Conservation (phyloP, 306 rosid species). For the Vigna unguiculata region DNA sequence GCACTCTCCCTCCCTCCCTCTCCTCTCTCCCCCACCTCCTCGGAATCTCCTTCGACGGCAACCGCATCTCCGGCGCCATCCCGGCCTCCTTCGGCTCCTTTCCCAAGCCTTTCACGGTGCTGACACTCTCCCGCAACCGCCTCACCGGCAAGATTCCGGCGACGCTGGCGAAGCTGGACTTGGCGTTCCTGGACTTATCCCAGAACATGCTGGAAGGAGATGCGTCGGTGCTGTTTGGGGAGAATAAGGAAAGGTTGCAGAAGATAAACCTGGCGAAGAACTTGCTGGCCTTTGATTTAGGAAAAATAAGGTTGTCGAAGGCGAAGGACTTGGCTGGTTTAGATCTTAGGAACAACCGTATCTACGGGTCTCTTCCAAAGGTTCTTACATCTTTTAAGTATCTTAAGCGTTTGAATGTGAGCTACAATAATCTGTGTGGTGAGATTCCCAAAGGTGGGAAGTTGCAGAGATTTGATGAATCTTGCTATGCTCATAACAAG, state of each 20-base stretch:
- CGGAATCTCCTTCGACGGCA: conserved; percentile 38
- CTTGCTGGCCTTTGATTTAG: conserved; percentile 25
- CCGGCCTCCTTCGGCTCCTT: conserved; percentile 43
- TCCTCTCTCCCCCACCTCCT: conserved; percentile 41
- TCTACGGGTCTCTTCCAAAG: conserved; percentile 37
- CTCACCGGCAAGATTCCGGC: conserved; percentile 47
- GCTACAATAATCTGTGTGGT: conserved; percentile 44
- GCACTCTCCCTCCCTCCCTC: conserved; percentile 20
- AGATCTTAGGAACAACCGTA: conserved; percentile 41
- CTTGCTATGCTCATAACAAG: conserved; percentile 33
- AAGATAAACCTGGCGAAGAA: conserved; percentile 29
- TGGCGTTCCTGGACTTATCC: conserved; percentile 29
- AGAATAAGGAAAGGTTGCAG: background rate
- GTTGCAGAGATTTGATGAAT: conserved; percentile 35
- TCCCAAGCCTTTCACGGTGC: background rate
- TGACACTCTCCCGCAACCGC: conserved; percentile 15
- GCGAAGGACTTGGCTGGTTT: background rate
- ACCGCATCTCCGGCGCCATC: conserved; percentile 35
- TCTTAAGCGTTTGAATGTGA: conserved; percentile 37
- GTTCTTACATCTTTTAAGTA: conserved; percentile 16
- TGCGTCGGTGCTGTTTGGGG: conserved; percentile 45
- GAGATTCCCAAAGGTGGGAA: conserved; percentile 44
- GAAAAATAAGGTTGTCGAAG: conserved; percentile 37
- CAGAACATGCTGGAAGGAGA: conserved; percentile 44
- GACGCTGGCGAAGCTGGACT: conserved; percentile 32